Percentiles rank a stretch among this genome's conserved stretches.
Evolutionary conservation across 2,329 filamentous ascomycete species (phyloP).

Genomic region (Phialophora verrucosa): DNA sequence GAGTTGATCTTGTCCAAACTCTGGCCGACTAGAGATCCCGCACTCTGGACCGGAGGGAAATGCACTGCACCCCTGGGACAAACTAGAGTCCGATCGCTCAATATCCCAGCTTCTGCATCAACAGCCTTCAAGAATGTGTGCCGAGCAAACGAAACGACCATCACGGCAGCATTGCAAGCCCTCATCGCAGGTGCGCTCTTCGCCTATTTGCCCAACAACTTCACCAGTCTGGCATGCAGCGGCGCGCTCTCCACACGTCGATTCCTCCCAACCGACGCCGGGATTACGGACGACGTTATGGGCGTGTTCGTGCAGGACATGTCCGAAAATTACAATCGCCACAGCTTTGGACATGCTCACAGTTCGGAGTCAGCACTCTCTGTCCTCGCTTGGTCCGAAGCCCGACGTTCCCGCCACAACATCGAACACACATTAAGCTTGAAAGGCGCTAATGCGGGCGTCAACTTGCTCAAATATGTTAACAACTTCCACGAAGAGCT

Average conservation of each 20-base stretch:
- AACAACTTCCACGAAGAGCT: constrained; percentile 48
- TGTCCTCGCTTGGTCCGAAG: constrained; percentile 44
- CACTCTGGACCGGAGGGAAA: constrained; percentile 47
- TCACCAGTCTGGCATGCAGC: constrained; percentile 43
- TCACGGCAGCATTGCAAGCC: constrained; percentile 50
- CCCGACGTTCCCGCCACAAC: constrained; percentile 42
- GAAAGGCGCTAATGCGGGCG: constrained; percentile 44
- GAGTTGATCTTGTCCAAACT: constrained; percentile 29
- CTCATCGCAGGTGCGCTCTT: constrained; percentile 49
- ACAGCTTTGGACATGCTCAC: constrained; percentile 19
- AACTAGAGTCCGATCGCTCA: constrained; percentile 12
- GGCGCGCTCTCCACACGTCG: constrained; percentile 49
- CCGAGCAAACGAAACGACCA: constrained; percentile 48
- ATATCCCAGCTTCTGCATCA: constrained; percentile 43
- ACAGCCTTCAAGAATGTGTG: constrained; percentile 44
- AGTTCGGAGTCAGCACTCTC: constrained; percentile 21
- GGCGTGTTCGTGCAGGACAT: constrained; percentile 49
- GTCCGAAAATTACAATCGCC: constrained; percentile 42
- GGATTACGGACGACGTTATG: constrained; percentile 46
- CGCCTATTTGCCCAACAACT: constrained; percentile 41
- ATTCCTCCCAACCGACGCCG: constrained; percentile 44
- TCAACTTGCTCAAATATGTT: constrained; percentile 51
- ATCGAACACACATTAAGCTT: constrained; percentile 41
- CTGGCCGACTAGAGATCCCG: constrained; percentile 38
- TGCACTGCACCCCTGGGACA: constrained; percentile 42